Percentiles rank a stretch among this genome's conserved stretches.
phyloP scores from a whole-genome alignment of 805 yeast genomes.

The Starmera pachycereana region DNA sequence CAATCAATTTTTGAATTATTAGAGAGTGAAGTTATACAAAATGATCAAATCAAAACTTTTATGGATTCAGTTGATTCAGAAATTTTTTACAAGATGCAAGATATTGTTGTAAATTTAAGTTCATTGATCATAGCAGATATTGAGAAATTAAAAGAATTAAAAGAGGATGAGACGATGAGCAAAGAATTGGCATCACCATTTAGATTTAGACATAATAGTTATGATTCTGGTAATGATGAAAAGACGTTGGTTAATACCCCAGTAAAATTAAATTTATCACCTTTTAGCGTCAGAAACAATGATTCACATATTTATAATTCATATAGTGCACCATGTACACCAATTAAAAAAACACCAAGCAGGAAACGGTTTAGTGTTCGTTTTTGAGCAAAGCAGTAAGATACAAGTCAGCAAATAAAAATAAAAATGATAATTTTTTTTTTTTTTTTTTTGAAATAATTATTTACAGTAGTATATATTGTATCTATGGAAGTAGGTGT shows the following conservation, averaged over 20 bases:
- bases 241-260: not conserved
- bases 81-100: slow-evolving; percentile 23
- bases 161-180: slow-evolving; percentile 3
- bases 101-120: slow-evolving; percentile 21
- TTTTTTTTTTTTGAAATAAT: no score
- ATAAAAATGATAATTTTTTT: no score
- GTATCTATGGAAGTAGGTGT: not conserved
- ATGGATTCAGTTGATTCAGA: slow-evolving; percentile 19
- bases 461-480: no score
- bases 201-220: not conserved
- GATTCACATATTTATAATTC: no score
- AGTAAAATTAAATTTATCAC: no score
- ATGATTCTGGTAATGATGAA: slow-evolving; percentile 3
- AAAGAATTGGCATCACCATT: slow-evolving; percentile 1
- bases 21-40: slow-evolving; percentile 11
- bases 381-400: no score
- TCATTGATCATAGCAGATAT: slow-evolving; percentile 20
- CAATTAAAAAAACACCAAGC: no score
- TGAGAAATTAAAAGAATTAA: slow-evolving; percentile 3
- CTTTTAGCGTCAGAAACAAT: no score
- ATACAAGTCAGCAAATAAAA: no score
- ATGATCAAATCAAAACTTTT: slow-evolving; percentile 8
- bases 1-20: slow-evolving; percentile 18
- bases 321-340: no score
- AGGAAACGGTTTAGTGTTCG: no score